Conservation (phyloP, 2,329 filamentous ascomycete genomes). For the Stagonosporopsis rhizophila region DNA sequence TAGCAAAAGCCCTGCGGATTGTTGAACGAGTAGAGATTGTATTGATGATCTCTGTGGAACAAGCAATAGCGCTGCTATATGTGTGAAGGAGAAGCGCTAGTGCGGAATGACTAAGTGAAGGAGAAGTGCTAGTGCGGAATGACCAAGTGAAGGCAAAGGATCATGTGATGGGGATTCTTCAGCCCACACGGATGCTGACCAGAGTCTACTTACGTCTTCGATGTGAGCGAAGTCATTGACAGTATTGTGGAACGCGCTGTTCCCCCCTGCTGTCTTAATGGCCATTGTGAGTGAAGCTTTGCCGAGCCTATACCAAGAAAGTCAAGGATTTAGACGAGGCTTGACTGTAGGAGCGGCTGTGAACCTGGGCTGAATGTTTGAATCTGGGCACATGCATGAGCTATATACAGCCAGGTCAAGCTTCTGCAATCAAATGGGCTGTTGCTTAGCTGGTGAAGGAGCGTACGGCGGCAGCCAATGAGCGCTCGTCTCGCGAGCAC, state of each 20-base stretch:
- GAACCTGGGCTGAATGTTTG: conserved; percentile 9
- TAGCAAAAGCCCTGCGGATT: not conserved
- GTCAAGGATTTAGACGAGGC: conserved; percentile 24
- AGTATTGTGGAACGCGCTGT: conserved; percentile 56
- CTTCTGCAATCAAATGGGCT: conserved; percentile 1
- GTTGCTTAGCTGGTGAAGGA: conserved; percentile 15
- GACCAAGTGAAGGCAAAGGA: too few relatives aligned
- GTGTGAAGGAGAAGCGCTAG: too few relatives aligned
- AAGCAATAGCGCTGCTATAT: too few relatives aligned
- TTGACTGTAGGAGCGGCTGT: conserved; percentile 12
- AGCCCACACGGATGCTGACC: too few relatives aligned
- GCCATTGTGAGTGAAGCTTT: conserved; percentile 24
- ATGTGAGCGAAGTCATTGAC: conserved; percentile 68
- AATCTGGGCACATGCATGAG: conserved; percentile 17
- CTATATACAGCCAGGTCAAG: conserved; percentile 16
- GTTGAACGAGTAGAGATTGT: too few relatives aligned
- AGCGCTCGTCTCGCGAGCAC: conserved; percentile 14
- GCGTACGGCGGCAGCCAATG: not conserved
- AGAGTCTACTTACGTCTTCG: conserved; percentile 4
- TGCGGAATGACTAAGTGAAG: too few relatives aligned
- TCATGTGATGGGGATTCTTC: too few relatives aligned
- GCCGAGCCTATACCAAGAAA: conserved; percentile 26
- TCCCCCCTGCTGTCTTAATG: conserved; percentile 36
- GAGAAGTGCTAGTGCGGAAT: too few relatives aligned
- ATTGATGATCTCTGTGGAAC: too few relatives aligned